Evolutionary conservation across 306 rosid species (phyloP).

Genomic region (Albizia julibrissin): DNA sequence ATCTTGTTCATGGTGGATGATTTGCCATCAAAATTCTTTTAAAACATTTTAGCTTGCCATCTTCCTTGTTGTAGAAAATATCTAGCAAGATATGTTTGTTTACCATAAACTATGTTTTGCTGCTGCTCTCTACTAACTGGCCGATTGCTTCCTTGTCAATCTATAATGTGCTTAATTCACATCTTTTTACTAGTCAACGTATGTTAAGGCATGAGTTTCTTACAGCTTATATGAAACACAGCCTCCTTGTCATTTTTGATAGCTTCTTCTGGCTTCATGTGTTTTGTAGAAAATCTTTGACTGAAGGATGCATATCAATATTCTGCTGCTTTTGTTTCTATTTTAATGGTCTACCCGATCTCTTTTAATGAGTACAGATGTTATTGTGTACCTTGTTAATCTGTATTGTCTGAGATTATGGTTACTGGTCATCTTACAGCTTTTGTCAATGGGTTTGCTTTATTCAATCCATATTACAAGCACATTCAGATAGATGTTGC

Average conservation of each 20-base stretch:
- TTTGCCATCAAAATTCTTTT: neutral
- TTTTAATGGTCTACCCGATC: neutral
- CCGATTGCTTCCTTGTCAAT: neutral
- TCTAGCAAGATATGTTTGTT: neutral
- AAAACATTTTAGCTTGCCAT: neutral
- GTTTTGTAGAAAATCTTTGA: neutral
- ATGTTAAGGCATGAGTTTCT: neutral
- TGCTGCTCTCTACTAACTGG: neutral
- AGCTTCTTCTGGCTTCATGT: neutral
- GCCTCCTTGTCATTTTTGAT: neutral
- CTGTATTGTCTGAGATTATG: neutral
- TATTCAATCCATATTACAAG: conserved; percentile 5
- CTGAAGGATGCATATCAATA: neutral
- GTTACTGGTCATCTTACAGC: conserved; percentile 20
- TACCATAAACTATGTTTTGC: neutral
- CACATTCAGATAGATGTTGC: conserved; percentile 25
- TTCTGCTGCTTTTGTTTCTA: neutral
- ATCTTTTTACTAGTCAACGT: neutral
- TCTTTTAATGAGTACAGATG: neutral
- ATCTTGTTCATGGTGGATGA: conserved; percentile 10
- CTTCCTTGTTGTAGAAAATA: neutral
- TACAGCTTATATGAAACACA: neutral
- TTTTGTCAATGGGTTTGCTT: conserved; percentile 14
- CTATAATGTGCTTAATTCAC: neutral
- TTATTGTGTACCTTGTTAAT: neutral